Percentiles rank a stretch among this genome's conserved stretches.
These are phyloP conservation scores for Chenopodium quinoa DNA, from an alignment of 148 eudicot species.

Conservation along the genomic window DNA sequence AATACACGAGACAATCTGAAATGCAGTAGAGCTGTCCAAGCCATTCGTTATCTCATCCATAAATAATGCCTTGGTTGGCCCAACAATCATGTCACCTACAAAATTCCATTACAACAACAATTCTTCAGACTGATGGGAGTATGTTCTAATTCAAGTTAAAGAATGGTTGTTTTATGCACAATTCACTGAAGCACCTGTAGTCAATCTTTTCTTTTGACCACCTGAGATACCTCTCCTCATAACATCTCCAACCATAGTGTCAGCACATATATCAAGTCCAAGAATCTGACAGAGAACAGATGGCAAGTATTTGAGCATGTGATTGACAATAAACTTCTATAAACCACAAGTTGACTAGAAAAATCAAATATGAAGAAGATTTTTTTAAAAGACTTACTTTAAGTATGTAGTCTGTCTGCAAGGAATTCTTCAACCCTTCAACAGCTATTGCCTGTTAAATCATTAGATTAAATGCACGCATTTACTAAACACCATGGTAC, in stretches of 20 bases:
- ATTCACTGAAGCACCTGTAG: conserved; percentile 47
- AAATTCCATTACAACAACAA: conserved; percentile 4
- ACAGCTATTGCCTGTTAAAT: conserved; percentile 60
- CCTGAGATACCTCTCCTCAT: conserved; percentile 91
- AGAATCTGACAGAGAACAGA: conserved; percentile 51
- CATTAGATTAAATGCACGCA: conserved; percentile 1
- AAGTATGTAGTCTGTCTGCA: conserved; percentile 78
- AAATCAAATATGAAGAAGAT: conserved; percentile 3
- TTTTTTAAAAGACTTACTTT: conserved; percentile 44
- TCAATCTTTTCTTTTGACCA: conserved; percentile 83
- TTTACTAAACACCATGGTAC: not conserved
- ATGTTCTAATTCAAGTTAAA: not conserved
- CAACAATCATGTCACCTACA: conserved; percentile 90
- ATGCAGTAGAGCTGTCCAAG: conserved; percentile 85
- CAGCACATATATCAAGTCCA: conserved; percentile 77
- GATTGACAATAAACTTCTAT: not conserved
- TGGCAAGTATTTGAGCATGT: not conserved
- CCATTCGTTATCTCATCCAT: conserved; percentile 98
- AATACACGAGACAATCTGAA: conserved; percentile 64
- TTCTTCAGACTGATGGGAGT: not conserved
- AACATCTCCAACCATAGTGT: conserved; percentile 66
- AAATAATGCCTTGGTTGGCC: conserved; percentile 69
- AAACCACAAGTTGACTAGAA: conserved; percentile 3
- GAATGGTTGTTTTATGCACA: not conserved
- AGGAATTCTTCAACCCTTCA: conserved; percentile 59